Base-by-base conservation (phyloP, 2,329 filamentous ascomycete species). In the Nothophaeocryptopus gaeumannii region DNA sequence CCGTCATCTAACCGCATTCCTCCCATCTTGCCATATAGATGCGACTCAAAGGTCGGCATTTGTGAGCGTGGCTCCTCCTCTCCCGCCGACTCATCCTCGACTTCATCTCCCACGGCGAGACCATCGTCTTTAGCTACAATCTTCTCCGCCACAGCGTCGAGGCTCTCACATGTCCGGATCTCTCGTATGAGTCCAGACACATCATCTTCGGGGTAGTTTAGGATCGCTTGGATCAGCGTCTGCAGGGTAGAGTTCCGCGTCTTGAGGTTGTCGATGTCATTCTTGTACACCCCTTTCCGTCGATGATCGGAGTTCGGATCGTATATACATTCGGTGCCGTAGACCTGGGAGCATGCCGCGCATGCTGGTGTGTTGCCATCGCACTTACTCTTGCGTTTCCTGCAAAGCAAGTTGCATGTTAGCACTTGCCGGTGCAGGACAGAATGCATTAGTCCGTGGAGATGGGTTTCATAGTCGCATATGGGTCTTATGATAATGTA, bases 241-340 rank as follows among this genome's bases (percentile, higher is more conserved):
- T 96, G 89, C 47, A 97, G 75, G 1, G 92, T 97, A 32, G 89
- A 88, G 63, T 85, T 89, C 55, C 84, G 84, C 15, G 90, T 91
- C 72, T 95, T 95, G 68, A 92, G 79, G 65, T 82, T 89, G 69
- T 96, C 91, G 16, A 87, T 83, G 69, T 96, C 93, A 71, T 96
- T 90, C 65, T 92, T 91, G 70, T 97, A 97, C 41, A 97, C 93
- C 53, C 93, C 93, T 69, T 97, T 97, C 43, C 93, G 85, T 42
- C 93, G 86, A 69, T 96, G 91, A 69, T 99, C 93, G 51, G 91
- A 96, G 66, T 91, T 95, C 3, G 91, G 92, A 66, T 97, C 92
- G 76, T 97, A 97, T 58, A 96, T 79, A 69, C 93, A 96, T 72
- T 88, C 83, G 41, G 88, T 93, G 54, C 83, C 82, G 67, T 99